phyloP scores from a whole-genome alignment of 768 basidiomycete species.

The Boletus bicolor region DNA sequence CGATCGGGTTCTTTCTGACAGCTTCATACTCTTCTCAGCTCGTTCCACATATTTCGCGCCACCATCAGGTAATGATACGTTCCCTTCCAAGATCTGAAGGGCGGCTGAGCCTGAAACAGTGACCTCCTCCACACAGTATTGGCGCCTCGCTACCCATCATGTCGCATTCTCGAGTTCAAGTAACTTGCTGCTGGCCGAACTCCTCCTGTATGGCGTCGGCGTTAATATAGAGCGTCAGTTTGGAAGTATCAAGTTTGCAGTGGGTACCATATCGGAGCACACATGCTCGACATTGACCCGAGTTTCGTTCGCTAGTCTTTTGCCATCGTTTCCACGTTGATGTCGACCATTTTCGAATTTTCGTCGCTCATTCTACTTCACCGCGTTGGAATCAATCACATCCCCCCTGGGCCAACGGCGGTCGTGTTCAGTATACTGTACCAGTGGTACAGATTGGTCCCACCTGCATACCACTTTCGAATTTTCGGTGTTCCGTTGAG shows the following conservation, averaged over 20 bases:
- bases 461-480: slow-evolving; percentile 69
- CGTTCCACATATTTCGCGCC: slow-evolving; percentile 83
- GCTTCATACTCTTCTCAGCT: slow-evolving; percentile 44
- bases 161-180: slow-evolving; percentile 80
- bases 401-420: slow-evolving; percentile 74
- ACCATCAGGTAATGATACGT: slow-evolving; percentile 67
- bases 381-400: slow-evolving; percentile 63
- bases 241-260: slow-evolving; percentile 85
- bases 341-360: slow-evolving; percentile 70
- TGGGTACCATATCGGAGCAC: slow-evolving; percentile 35
- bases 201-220: slow-evolving; percentile 70
- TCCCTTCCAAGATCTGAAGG: slow-evolving; percentile 8
- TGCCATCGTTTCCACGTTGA: slow-evolving; percentile 58
- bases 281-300: slow-evolving; percentile 1
- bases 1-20: slow-evolving; percentile 4
- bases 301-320: slow-evolving; percentile 58
- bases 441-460: slow-evolving; percentile 78
- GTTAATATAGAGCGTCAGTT: slow-evolving; percentile 80
- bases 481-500: slow-evolving; percentile 71
- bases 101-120: slow-evolving; percentile 34
- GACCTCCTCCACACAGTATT: slow-evolving; percentile 56
- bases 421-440: slow-evolving; percentile 79
- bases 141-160: slow-evolving; percentile 74
- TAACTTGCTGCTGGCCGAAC: slow-evolving; percentile 73
- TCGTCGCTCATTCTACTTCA: slow-evolving; percentile 61